Evolutionary conservation across 129 eudicot species (phyloP), one percentile per base, ranked within the genome.

Genomic region (Arctium minus): DNA sequence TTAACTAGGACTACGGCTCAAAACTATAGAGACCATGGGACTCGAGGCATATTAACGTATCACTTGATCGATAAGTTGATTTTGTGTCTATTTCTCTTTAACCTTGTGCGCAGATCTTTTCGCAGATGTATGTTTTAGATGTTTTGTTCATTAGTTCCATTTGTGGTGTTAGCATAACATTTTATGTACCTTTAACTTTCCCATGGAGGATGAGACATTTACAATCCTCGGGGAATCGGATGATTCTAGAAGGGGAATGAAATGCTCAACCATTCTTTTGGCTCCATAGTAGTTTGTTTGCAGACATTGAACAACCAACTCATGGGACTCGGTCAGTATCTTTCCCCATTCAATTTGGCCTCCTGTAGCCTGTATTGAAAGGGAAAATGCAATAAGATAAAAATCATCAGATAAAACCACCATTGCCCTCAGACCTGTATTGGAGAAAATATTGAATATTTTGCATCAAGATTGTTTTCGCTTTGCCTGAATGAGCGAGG

Each of bases 221-320:
- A 94, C 93, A 53, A 94, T 92, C 76, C 94, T 90, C 10, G 97
- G 91, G 0, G 96, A 94, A 78, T 89, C 85, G 27, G 96, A 94
- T 22, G 79, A 37, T 77, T 81, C 84, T 0, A 94, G 90, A 38
- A 94, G 89, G 5, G 92, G 92, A 50, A 88, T 42, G 62, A 91
- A 85, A 44, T 86, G 91, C 70, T 92, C 94, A 40, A 73, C 70
- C 86, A 86, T 79, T 78, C 88, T 86, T 74, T 91, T 91, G 0
- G 88, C 89, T 6, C 97, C 92, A 77, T 87, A 89, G 76, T 89
- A 93, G 64, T 93, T 91, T 76, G 88, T 89, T 30, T 89, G 62
- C 29, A 91, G 30, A 75, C 98, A 90, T 80, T 90, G 86, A 82
- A 67, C 84, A 12, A 86, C 89, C 53, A 77, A 68, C 3, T 88